A percentile compares a stretch with the other conserved stretches of the same genome.
Conservation (phyloP, 345 rosid species). For the Ceriops zippeliana region DNA sequence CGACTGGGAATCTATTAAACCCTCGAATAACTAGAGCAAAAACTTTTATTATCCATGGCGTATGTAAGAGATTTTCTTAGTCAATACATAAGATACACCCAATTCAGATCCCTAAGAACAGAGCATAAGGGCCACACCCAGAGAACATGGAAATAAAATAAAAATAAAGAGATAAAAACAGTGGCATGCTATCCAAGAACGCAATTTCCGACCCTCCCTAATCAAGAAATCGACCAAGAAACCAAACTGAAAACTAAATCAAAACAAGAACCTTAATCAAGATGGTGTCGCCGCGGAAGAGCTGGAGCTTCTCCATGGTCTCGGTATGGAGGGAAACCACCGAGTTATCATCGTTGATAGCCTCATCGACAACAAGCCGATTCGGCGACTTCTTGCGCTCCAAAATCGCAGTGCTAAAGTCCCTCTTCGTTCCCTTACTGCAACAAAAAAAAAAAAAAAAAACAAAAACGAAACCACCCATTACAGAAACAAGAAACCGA, state of each 20-base stretch:
- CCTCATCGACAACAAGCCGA: constrained; percentile 88
- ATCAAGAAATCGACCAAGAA: no score
- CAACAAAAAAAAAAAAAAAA: constrained; percentile 1
- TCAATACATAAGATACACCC: neutral
- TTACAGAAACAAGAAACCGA: neutral
- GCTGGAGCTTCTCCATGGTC: constrained; percentile 98
- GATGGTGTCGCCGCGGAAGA: constrained; percentile 92
- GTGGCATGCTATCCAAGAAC: constrained; percentile 1
- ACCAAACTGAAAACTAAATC: neutral
- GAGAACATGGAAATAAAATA: no score
- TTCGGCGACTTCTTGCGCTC: constrained; percentile 89
- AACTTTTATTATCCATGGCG: neutral
- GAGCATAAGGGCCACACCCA: neutral
- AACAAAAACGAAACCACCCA: neutral
- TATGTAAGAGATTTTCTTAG: neutral
- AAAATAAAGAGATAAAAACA: neutral
- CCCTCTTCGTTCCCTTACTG: constrained; percentile 81
- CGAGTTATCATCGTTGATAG: constrained; percentile 85
- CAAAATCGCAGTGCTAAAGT: constrained; percentile 83
- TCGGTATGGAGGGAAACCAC: constrained; percentile 80
- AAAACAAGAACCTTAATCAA: constrained; percentile 60
- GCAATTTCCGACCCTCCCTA: neutral
- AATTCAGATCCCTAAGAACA: neutral
- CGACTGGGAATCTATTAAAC: neutral
- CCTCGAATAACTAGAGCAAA: neutral